A percentile compares a stretch with the other conserved stretches of the same genome.
Conservation (phyloP, 371 early-diverging fungal genomes). For the Saksenaea oblongispora region DNA sequence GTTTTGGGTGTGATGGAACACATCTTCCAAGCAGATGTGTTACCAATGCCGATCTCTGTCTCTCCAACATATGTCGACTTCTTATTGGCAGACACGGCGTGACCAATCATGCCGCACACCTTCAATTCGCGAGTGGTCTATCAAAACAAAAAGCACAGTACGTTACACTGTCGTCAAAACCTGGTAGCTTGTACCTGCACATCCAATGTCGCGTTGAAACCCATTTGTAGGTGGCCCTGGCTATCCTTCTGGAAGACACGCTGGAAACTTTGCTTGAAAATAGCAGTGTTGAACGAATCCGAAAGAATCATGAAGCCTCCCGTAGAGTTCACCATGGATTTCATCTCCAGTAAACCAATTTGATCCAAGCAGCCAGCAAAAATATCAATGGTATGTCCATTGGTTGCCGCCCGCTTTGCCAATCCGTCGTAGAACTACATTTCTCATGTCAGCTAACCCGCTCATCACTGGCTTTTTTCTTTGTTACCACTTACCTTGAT, state of each 20-base stretch:
- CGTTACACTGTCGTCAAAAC: background rate
- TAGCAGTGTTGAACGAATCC: conserved; percentile 94
- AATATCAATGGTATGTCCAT: conserved; percentile 54
- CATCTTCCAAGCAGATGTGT: conserved; percentile 95
- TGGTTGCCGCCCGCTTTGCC: conserved; percentile 83
- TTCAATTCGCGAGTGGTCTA: conserved; percentile 92
- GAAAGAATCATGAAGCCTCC: conserved; percentile 97
- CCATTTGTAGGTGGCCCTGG: conserved; percentile 89
- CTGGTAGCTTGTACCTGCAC: conserved; percentile 64
- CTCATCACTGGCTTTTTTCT: background rate
- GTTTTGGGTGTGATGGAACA: conserved; percentile 88
- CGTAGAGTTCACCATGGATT: conserved; percentile 87
- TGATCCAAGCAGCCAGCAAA: conserved; percentile 58
- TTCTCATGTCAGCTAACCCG: background rate
- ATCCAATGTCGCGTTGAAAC: conserved; percentile 98
- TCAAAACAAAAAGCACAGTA: background rate
- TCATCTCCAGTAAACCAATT: conserved; percentile 95
- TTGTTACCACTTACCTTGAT: conserved; percentile 64
- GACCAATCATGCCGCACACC: conserved; percentile 96
- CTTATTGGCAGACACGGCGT: conserved; percentile 88
- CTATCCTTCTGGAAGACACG: conserved; percentile 90
- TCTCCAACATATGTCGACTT: conserved; percentile 93
- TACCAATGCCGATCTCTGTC: conserved; percentile 97
- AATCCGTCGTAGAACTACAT: conserved; percentile 89
- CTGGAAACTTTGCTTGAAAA: conserved; percentile 97